A percentile compares a stretch with the other conserved stretches of the same genome.
Evolutionary conservation across 1,284 basidiomycete species (phyloP).

Genomic region (Cutaneotrichosporon sp.): DNA sequence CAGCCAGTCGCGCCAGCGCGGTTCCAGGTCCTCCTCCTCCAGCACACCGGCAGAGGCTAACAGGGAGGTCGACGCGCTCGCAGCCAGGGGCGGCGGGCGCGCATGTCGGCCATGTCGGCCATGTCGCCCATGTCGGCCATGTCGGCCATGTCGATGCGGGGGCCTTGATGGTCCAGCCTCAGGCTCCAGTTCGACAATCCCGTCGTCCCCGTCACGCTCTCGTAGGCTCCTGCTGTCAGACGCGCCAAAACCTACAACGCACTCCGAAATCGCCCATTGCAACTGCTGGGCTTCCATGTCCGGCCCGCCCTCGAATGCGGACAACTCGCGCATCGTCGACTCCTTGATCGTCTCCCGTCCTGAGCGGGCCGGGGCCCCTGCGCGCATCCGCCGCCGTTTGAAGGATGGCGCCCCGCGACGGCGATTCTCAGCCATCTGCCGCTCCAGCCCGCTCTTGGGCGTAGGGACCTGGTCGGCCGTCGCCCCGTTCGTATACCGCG

Average conservation of each 20-base stretch:
- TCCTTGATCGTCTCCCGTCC: slow-evolving; percentile 16
- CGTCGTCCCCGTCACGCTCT: not conserved
- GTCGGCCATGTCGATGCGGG: no score
- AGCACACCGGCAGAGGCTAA: slow-evolving; percentile 33
- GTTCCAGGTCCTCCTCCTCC: slow-evolving; percentile 39
- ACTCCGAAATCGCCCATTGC: slow-evolving; percentile 36
- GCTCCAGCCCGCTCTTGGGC: slow-evolving; percentile 32
- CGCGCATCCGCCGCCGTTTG: slow-evolving; percentile 48
- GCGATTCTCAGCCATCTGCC: slow-evolving; percentile 21
- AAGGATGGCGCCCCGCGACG: slow-evolving; percentile 55
- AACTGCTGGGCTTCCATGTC: slow-evolving; percentile 27
- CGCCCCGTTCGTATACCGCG: slow-evolving; percentile 24
- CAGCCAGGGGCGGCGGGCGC: not conserved
- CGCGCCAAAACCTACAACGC: not conserved
- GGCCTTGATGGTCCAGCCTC: not conserved
- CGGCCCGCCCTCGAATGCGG: slow-evolving; percentile 34
- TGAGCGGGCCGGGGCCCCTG: slow-evolving; percentile 24
- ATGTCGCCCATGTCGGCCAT: no score
- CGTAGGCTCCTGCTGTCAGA: slow-evolving; percentile 15
- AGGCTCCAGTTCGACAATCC: not conserved
- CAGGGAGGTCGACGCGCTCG: slow-evolving; percentile 12
- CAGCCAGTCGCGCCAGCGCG: slow-evolving; percentile 18
- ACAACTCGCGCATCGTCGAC: slow-evolving; percentile 33
- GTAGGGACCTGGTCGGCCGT: slow-evolving; percentile 32
- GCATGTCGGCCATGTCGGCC: no score